phyloP scores from a whole-genome alignment of 2,329 filamentous ascomycete genomes.

The Metarhizium rileyi region DNA sequence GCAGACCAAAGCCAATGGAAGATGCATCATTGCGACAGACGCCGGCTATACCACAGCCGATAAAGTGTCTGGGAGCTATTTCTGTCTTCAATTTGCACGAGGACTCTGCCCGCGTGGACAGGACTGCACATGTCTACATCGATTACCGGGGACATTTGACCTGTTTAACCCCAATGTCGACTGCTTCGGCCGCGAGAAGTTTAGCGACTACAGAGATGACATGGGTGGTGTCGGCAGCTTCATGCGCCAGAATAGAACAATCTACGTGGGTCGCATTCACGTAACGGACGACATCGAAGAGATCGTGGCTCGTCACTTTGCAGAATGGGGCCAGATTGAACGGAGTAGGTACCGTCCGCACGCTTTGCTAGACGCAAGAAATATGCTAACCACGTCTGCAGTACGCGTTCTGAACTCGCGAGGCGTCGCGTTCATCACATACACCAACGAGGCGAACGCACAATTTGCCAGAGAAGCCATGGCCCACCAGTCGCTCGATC shows the following conservation, averaged over 20 bases:
- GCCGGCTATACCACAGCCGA: slow-evolving; percentile 72
- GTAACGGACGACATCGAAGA: slow-evolving; percentile 97
- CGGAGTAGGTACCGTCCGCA: slow-evolving; percentile 37
- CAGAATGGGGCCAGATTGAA: slow-evolving; percentile 93
- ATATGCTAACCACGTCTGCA: slow-evolving; percentile 9
- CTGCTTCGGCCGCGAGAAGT: slow-evolving; percentile 83
- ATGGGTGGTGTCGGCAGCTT: slow-evolving; percentile 97
- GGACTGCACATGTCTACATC: slow-evolving; percentile 90
- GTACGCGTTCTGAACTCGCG: slow-evolving; percentile 76
- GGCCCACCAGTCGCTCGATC: slow-evolving; percentile 86
- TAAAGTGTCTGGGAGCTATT: slow-evolving; percentile 69
- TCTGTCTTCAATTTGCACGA: slow-evolving; percentile 87
- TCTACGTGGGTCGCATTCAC: slow-evolving; percentile 90
- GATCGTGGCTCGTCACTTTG: slow-evolving; percentile 86
- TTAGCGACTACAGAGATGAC: slow-evolving; percentile 86
- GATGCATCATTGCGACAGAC: slow-evolving; percentile 79
- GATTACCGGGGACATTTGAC: slow-evolving; percentile 77
- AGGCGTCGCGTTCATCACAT: slow-evolving; percentile 93
- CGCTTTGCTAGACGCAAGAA: background rate
- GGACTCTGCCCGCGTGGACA: slow-evolving; percentile 75
- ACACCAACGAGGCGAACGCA: slow-evolving; percentile 79
- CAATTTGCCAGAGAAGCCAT: slow-evolving; percentile 93
- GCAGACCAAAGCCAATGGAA: slow-evolving; percentile 71
- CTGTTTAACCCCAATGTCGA: slow-evolving; percentile 90
- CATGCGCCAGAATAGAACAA: slow-evolving; percentile 83